Evolutionary conservation across 2,329 filamentous ascomycete species (phyloP), one percentile per base, ranked within the genome.

Genomic region (Colletotrichum scovillei): DNA sequence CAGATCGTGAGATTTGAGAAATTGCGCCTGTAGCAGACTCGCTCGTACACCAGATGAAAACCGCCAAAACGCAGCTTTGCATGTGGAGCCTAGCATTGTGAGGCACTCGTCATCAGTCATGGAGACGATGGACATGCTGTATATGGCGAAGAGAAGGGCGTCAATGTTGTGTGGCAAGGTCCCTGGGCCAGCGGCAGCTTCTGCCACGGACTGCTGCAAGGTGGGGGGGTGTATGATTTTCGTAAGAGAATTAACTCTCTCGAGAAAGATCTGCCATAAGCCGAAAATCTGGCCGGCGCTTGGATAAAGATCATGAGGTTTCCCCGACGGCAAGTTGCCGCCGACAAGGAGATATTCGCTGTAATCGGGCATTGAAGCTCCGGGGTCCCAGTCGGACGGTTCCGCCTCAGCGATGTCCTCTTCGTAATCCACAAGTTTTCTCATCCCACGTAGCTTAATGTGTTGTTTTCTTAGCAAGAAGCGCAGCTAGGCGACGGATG

Each of bases 231-330:
- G 93, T 49, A 94, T 90, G 59, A 90, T 83, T 79, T 95, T 95
- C 75, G 91, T 89, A 53, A 94, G 80, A 0, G 93, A 93, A 77
- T 95, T 93, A 65, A 95, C 91, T 74, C 93, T 91, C 59, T 94
- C 91, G 5, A 95, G 83, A 75, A 92, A 95, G 8, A 90, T 85
- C 79, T 94, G 92, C 93, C 93, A 95, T 5, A 95, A 86, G 62
- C 88, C 87, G 77, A 94, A 71, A 2, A 62, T 62, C 38, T 71
- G 68, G 35, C 63, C 38, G 1, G 68, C 55, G 46, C 28, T 60
- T 11, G 68, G 68, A 28, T 71, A 71, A 16, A 71, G 28, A 14
- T 67, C 42, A 8, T 62, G 63, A n/a, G 68, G 38, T 16, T 66
- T 38, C 19, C 60, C 53, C 6, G 55, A 42, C 16, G 24, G 22